Evolutionary conservation across 2,329 filamentous ascomycete genomes (phyloP), one percentile per base, ranked within the genome.

Genomic region (Aspergillus quadrilineatus): DNA sequence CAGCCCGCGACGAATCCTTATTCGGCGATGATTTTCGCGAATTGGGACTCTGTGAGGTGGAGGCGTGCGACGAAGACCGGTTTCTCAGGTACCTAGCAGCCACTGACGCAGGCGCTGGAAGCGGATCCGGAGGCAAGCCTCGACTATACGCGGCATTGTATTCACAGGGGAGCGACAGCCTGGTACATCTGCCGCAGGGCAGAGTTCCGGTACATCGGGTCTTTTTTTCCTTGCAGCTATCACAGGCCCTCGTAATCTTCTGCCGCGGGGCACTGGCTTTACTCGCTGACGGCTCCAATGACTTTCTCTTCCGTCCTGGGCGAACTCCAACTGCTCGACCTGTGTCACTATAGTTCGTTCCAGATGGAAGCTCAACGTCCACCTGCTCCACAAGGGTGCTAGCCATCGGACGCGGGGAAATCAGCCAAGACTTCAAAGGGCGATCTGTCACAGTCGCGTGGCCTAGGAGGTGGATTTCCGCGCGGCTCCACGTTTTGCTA

Each of bases 171-270:
- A 73, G 63, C 26, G 67, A 69, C 12, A 73, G 60, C 17, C 69
- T 63, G 7, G 65, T 68, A 52, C 72, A 74, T 55, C 71, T 63
- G 12, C 66, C 60, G 41, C 72, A 74, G 2, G 72, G 72, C 14
- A 74, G 51, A 2, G 72, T 74, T 37, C 72, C 72, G 0, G 71
- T 73, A 45, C 72, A 74, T 17, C 69, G 64, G 3, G 70, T 73
- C 56, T 74, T 74, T 59, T 74, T 74, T 42, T 67, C 60, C 60
- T 74, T 74, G 61, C 72, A 74, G 39, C 65, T 68, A 61, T 74
- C 72, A 61, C 72, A 74, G 30, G 72, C 72, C 44, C 72, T 61
- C 29, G 72, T 74, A 53, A 73, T 74, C 56, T 74, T 74, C 55
- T 71, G 71, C 4, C 71, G 70, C 17, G 61, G 59, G 34, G 55